Conservation (phyloP, 1,139 yeast genomes). For the Kodamaea fungicola region DNA sequence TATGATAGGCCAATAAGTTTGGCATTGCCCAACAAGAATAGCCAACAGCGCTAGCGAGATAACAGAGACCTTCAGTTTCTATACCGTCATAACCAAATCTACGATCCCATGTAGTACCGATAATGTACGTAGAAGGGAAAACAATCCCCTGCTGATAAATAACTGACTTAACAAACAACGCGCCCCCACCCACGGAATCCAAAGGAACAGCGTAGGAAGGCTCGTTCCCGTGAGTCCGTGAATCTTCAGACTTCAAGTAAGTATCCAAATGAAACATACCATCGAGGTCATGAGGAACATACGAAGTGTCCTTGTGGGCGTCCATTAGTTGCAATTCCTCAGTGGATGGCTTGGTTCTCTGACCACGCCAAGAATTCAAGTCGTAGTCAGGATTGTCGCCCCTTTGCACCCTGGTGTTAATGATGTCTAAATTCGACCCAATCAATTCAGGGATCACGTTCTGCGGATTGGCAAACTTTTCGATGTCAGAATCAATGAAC, state of each 20-base stretch:
- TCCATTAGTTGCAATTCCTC: conserved; percentile 33
- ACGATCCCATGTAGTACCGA: conserved; percentile 49
- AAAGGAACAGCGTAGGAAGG: conserved; percentile 23
- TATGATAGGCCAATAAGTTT: conserved; percentile 27
- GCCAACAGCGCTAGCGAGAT: conserved; percentile 41
- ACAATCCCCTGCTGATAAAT: conserved; percentile 43
- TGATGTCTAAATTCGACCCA: conserved; percentile 33
- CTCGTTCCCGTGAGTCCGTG: conserved; percentile 12
- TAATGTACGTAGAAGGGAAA: conserved; percentile 43
- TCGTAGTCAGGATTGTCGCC: conserved; percentile 39
- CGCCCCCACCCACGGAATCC: conserved; percentile 51
- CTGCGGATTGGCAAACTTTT: conserved; percentile 22
- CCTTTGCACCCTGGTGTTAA: conserved; percentile 36
- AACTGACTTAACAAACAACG: conserved; percentile 39
- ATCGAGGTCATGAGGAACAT: conserved; percentile 35
- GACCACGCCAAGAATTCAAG: conserved; percentile 47
- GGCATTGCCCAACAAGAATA: conserved; percentile 46
- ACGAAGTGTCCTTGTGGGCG: conserved; percentile 29
- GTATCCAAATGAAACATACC: conserved; percentile 28
- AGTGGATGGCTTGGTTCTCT: conserved; percentile 31
- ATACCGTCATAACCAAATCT: conserved; percentile 51
- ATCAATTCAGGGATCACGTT: conserved; percentile 29
- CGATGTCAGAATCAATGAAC: conserved; percentile 46
- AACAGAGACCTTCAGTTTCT: conserved; percentile 52
- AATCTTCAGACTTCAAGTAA: conserved; percentile 17